Conservation (phyloP, 1,284 basidiomycete species). For the Ganoderma meredithae region DNA sequence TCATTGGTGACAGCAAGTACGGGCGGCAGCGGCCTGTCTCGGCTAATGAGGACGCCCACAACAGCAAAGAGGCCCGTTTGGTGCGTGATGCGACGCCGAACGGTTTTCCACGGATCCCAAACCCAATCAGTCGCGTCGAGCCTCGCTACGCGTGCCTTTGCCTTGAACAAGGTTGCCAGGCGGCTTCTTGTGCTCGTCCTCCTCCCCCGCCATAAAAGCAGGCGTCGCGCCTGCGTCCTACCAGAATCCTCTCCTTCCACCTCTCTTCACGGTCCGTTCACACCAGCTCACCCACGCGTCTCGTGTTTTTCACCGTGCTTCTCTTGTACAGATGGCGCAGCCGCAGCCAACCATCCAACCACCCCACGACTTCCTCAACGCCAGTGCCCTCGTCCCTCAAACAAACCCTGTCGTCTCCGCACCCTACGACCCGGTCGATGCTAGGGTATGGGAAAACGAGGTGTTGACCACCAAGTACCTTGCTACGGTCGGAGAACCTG, state of each 20-base stretch:
- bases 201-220: background rate
- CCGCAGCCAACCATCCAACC: background rate
- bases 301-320: background rate
- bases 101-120: constrained; percentile 11
- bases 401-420: background rate
- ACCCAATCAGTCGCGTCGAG: constrained; percentile 7
- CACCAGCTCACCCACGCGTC: background rate
- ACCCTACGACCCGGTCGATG: background rate
- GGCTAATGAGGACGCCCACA: constrained; percentile 26
- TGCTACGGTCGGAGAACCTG: background rate
- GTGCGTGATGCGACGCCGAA: constrained; percentile 17
- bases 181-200: background rate
- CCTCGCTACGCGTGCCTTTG: background rate
- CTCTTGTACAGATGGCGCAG: constrained; percentile 3
- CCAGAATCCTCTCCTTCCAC: background rate
- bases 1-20: too few species aligned
- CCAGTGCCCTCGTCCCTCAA: background rate
- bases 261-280: background rate
- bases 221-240: background rate
- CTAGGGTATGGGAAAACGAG: constrained; percentile 4
- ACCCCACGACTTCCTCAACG: background rate
- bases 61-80: constrained; percentile 29
- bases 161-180: constrained; percentile 24
- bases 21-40: constrained; percentile 7
- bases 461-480: constrained; percentile 4